A percentile compares a stretch with the other conserved stretches of the same genome.
phyloP scores from a whole-genome alignment of 176 grass and related monocot genomes.

The Juncus effusus region DNA sequence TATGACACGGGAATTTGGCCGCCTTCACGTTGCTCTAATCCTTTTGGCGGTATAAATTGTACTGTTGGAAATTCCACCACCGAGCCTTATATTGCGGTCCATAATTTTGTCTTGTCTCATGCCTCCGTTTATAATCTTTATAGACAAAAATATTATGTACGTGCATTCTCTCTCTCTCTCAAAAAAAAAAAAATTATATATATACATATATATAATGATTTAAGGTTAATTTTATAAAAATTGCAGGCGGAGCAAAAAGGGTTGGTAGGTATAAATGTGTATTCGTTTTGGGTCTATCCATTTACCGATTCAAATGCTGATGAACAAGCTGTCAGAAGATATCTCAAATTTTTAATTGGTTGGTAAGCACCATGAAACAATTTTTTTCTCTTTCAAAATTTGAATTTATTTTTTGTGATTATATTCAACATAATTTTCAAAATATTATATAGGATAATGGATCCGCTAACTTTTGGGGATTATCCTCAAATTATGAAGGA shows the following conservation, averaged over 20 bases:
- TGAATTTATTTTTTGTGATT: neutral
- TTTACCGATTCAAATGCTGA: conserved; percentile 38
- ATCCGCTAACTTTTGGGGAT: conserved; percentile 46
- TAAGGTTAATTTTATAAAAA: too few species aligned
- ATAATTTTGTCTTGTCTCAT: conserved; percentile 49
- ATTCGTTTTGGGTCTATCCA: conserved; percentile 44
- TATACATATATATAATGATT: neutral
- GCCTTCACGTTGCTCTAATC: conserved; percentile 48
- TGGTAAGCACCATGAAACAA: conserved; percentile 35
- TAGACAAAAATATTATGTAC: conserved; percentile 48
- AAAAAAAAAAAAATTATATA: neutral
- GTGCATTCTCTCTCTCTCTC: neutral
- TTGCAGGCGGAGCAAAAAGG: conserved; percentile 42
- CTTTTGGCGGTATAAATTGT: conserved; percentile 45
- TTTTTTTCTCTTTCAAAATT: neutral
- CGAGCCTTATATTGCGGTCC: conserved; percentile 53
- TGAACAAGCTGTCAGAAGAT: conserved; percentile 39
- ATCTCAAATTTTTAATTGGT: conserved; percentile 20
- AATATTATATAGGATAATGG: conserved; percentile 37
- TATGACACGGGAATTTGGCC: conserved; percentile 29
- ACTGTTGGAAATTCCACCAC: conserved; percentile 42
- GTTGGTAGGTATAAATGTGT: conserved; percentile 45
- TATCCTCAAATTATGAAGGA: conserved; percentile 52
- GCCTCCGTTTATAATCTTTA: conserved; percentile 46
- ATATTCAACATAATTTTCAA: neutral